Conservation (phyloP, 1,139 yeast species). For the Pichia inconspicua region DNA sequence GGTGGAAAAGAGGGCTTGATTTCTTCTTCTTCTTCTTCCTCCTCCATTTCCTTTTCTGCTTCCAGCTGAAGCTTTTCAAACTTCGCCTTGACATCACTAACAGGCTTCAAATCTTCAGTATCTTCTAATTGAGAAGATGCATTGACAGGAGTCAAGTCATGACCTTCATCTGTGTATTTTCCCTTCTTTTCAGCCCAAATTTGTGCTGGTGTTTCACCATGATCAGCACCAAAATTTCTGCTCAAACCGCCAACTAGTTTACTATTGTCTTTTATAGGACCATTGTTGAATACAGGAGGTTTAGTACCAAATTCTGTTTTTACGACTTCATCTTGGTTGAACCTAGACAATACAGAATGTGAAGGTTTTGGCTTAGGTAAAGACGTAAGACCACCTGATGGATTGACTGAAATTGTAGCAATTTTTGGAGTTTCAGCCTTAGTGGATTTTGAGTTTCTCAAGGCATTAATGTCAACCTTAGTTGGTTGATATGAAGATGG, state of each 20-base stretch:
- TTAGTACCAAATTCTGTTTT: slow-evolving; percentile 51
- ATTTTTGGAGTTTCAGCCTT: slow-evolving; percentile 19
- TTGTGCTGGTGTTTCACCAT: slow-evolving; percentile 91
- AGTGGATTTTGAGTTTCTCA: slow-evolving; percentile 33
- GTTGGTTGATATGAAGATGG: slow-evolving; percentile 70
- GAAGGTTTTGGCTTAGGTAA: slow-evolving; percentile 59
- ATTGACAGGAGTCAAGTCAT: slow-evolving; percentile 25
- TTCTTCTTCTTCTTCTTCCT: slow-evolving; percentile 18
- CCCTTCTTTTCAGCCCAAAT: slow-evolving; percentile 91
- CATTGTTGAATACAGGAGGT: slow-evolving; percentile 34
- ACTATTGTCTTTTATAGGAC: slow-evolving; percentile 32
- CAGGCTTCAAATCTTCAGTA: slow-evolving; percentile 16
- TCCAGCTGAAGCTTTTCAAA: slow-evolving; percentile 22
- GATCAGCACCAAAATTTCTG: slow-evolving; percentile 61
- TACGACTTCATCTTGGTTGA: slow-evolving; percentile 26
- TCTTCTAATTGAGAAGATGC: slow-evolving; percentile 20
- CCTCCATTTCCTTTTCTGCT: slow-evolving; percentile 20
- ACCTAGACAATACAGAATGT: slow-evolving; percentile 47
- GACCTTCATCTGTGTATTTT: slow-evolving; percentile 40
- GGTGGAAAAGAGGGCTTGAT: slow-evolving; percentile 16
- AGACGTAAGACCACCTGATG: slow-evolving; percentile 43
- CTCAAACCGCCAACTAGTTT: slow-evolving; percentile 57
- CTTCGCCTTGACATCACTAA: slow-evolving; percentile 23
- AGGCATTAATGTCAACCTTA: slow-evolving; percentile 38
- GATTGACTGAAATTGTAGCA: slow-evolving; percentile 20